phyloP scores from a whole-genome alignment of 345 rosid species.

The Camelina hispida region DNA sequence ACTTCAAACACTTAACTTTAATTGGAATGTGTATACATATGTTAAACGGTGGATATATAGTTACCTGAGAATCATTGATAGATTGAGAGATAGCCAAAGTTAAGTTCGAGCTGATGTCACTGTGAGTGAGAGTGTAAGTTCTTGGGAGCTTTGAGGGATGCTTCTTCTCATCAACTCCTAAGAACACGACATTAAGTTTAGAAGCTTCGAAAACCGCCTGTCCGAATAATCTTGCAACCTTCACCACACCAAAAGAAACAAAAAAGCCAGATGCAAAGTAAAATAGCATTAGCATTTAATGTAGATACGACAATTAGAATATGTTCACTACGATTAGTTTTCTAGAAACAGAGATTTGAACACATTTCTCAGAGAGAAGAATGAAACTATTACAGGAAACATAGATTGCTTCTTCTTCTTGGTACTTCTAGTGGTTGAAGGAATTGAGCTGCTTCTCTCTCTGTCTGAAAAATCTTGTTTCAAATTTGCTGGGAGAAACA shows the following conservation, averaged over 20 bases:
- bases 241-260: not conserved
- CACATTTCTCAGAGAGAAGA: not conserved
- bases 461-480: slow-evolving; percentile 51
- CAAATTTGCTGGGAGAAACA: slow-evolving; percentile 47
- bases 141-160: slow-evolving; percentile 90
- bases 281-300: too few relatives aligned
- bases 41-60: not conserved
- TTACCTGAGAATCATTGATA: slow-evolving; percentile 85
- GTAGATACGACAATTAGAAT: too few relatives aligned
- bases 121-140: slow-evolving; percentile 89
- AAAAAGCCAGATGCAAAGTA: not conserved
- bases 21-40: not conserved
- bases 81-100: slow-evolving; percentile 87
- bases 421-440: slow-evolving; percentile 48
- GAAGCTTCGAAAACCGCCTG: slow-evolving; percentile 89
- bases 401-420: slow-evolving; percentile 50
- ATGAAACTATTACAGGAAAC: slow-evolving; percentile 55
- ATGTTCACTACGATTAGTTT: too few relatives aligned
- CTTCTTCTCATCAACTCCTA: slow-evolving; percentile 87
- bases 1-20: not conserved
- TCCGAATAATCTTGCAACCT: slow-evolving; percentile 93
- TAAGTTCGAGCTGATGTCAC: slow-evolving; percentile 79
- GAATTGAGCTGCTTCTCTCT: slow-evolving; percentile 39
- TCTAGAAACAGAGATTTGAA: not conserved
- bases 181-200: slow-evolving; percentile 73